Conservation (phyloP, 2,329 filamentous ascomycete genomes). For the Colletotrichum musicola region DNA sequence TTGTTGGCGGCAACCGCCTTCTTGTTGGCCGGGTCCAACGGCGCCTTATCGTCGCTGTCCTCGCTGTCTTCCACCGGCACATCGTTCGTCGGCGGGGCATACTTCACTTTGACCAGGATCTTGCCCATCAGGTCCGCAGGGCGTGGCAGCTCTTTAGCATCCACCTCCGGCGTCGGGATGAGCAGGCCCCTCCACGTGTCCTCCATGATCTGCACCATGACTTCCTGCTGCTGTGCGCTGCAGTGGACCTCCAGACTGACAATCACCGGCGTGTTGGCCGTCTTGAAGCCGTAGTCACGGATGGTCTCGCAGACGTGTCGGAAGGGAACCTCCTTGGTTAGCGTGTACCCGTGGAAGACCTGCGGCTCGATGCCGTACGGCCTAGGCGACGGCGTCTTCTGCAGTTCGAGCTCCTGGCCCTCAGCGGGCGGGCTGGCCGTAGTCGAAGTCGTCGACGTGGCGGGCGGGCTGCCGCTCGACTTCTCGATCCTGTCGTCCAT, state of each 20-base stretch:
- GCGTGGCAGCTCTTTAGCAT: constrained; percentile 69
- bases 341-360: constrained; percentile 89
- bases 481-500: constrained; percentile 51
- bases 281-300: constrained; percentile 80
- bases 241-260: constrained; percentile 96
- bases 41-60: constrained; percentile 53
- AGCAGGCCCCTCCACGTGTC: constrained; percentile 83
- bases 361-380: constrained; percentile 72
- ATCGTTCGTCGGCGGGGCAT: constrained; percentile 61
- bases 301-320: constrained; percentile 87
- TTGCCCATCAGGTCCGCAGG: constrained; percentile 79
- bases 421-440: not conserved
- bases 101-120: constrained; percentile 88
- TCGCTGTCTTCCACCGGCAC: constrained; percentile 49
- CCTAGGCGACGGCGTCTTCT: constrained; percentile 39
- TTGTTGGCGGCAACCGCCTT: constrained; percentile 40
- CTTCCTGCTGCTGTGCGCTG: constrained; percentile 80
- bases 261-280: constrained; percentile 85
- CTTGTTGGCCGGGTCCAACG: constrained; percentile 51
- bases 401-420: constrained; percentile 11
- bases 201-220: constrained; percentile 94
- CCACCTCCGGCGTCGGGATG: constrained; percentile 65
- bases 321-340: constrained; percentile 90
- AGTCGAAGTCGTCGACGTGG: not conserved
- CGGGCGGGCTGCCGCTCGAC: not conserved